Base-by-base conservation (phyloP, 768 basidiomycete genomes). In the Leucocoprinus leucothites region DNA sequence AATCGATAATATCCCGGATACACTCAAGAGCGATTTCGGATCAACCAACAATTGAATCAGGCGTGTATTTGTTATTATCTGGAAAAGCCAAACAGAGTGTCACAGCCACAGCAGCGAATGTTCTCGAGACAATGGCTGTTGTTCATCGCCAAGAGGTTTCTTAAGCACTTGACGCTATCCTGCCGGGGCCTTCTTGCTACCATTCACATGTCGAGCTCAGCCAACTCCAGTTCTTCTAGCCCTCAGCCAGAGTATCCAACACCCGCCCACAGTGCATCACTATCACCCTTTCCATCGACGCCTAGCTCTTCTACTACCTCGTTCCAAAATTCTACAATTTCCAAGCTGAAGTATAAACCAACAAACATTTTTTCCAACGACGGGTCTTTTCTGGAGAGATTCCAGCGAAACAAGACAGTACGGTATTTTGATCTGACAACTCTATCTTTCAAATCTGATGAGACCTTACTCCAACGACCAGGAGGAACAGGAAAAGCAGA, bases 291-390 rank as follows among this genome's bases (percentile, higher is more conserved):
- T 25, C 4, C 16, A 26, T 42, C 26, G 38, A 56, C 47, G 1
- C 24, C 54, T 18, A 38, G 42, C 26, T 45, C 54, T 24, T 28
- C 45, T 42, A 26, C 48, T 25, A 22, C 48, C 0, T 42, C 40
- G 18, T 8, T 44, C 40, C 47, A 35, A 31, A 50, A 21, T 57
- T 41, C 43, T 45, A 46, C 41, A 40, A 45, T 25, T 19, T 45
- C 71, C 36, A 84, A 81, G 60, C 71, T 77, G 11, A 70, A 74
- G 46, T 54, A 67, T 18, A 73, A 72, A 52, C 67, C 71, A 9
- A 51, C 57, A 21, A 87, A 86, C 64, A 77, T 87, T 19, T 88
- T 88, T 64, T 76, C 84, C 52, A 80, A 86, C 64, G 86, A 87
- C 60, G 86, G 86, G 7, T 85, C 84, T 8, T 87, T 87, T 65